Evolutionary conservation across 148 eudicot genomes (phyloP).

Genomic region (Limonium bicolor): DNA sequence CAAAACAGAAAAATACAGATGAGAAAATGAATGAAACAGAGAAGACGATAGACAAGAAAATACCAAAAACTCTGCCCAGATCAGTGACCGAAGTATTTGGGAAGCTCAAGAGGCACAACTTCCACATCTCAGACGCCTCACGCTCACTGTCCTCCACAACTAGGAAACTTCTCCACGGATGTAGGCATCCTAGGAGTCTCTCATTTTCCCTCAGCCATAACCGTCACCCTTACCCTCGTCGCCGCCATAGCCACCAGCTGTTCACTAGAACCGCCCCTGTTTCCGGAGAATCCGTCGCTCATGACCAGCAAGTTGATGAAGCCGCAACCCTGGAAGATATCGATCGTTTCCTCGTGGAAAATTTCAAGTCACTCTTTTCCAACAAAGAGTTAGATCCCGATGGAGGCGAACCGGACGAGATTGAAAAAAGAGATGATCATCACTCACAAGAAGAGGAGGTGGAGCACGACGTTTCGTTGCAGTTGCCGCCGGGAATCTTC

Average conservation of each 20-base stretch:
- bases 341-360: conserved; percentile 6
- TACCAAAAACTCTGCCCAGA: too few species aligned
- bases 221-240: not conserved
- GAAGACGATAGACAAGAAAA: too few species aligned
- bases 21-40: too few species aligned
- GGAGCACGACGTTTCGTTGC: not conserved
- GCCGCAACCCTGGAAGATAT: conserved; percentile 11
- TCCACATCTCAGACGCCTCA: not conserved
- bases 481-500: too few species aligned
- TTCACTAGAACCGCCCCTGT: too few species aligned
- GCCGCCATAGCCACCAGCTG: not conserved
- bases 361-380: conserved; percentile 6
- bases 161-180: not conserved
- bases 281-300: not conserved
- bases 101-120: too few species aligned
- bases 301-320: not conserved
- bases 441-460: not conserved
- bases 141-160: not conserved
- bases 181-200: not conserved
- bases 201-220: not conserved
- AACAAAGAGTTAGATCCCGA: not conserved
- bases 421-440: not conserved
- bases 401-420: not conserved
- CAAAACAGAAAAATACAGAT: too few species aligned
- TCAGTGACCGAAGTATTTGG: too few species aligned